Percentiles rank a stretch among this genome's conserved stretches.
phyloP scores from a whole-genome alignment of 192 early-diverging fungal species.

The Backusella parvicylindrica region DNA sequence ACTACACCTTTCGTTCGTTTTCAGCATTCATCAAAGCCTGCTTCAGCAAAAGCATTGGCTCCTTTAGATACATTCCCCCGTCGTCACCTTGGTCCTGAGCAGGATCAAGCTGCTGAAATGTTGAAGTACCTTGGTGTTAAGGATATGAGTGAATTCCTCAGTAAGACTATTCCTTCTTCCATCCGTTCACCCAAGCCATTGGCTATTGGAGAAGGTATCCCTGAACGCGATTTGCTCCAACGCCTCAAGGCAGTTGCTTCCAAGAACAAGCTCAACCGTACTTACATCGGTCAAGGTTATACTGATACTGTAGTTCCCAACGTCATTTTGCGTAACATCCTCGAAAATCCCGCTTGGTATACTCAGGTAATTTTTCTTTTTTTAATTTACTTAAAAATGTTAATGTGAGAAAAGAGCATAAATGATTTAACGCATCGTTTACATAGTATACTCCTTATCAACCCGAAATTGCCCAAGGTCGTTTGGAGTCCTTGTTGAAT shows the following conservation, averaged over 20 bases:
- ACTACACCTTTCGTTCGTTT: constrained; percentile 8
- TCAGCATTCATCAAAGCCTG: constrained; percentile 17
- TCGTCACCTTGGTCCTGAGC: constrained; percentile 86
- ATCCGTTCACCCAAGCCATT: constrained; percentile 76
- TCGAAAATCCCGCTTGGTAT: constrained; percentile 99
- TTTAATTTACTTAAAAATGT: neutral
- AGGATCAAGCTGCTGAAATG: constrained; percentile 78
- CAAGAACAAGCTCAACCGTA: constrained; percentile 89
- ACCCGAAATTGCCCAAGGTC: constrained; percentile 98
- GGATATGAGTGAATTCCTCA: constrained; percentile 78
- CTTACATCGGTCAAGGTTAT: constrained; percentile 97
- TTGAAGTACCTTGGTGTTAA: constrained; percentile 74
- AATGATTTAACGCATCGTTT: neutral
- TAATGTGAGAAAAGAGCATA: neutral
- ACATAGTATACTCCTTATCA: constrained; percentile 97
- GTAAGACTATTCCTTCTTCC: constrained; percentile 76
- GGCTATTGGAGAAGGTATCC: constrained; percentile 68
- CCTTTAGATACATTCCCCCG: constrained; percentile 72
- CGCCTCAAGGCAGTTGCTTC: constrained; percentile 80
- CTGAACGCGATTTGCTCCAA: constrained; percentile 87
- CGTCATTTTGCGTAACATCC: constrained; percentile 93
- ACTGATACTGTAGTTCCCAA: constrained; percentile 86
- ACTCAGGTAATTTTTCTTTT: constrained; percentile 78
- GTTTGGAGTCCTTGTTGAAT: constrained; percentile 95
- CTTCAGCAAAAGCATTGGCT: constrained; percentile 35